Conservation (phyloP, 768 basidiomycete species). For the Trametes sanguinea region DNA sequence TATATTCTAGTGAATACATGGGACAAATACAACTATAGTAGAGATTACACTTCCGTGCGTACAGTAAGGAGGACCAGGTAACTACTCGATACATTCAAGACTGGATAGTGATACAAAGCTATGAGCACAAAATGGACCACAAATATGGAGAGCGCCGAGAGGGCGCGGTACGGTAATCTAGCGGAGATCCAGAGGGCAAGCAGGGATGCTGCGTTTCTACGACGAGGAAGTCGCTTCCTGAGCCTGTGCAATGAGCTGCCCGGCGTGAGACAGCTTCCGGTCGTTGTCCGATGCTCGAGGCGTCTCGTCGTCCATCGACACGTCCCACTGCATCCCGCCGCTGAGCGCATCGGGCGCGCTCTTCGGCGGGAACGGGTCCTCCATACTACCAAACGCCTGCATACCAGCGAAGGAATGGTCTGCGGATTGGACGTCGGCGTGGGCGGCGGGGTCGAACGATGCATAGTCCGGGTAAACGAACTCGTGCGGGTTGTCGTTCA, state of each 20-base stretch:
- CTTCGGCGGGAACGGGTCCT: conserved; percentile 11
- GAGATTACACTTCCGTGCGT: too few species aligned
- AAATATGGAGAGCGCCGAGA: too few species aligned
- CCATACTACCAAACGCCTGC: conserved; percentile 11
- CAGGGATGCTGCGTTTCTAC: neutral
- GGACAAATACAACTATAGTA: too few species aligned
- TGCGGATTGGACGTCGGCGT: neutral
- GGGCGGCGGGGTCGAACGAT: neutral
- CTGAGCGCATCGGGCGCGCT: conserved; percentile 2
- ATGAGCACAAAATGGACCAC: neutral
- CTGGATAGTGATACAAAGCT: too few species aligned
- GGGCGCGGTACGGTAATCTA: too few species aligned
- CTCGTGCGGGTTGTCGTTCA: conserved; percentile 5
- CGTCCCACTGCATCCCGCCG: conserved; percentile 3
- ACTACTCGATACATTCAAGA: too few species aligned
- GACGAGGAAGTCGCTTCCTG: neutral
- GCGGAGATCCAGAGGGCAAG: too few species aligned
- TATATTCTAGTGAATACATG: too few species aligned
- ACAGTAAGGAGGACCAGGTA: too few species aligned
- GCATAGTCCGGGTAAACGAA: neutral
- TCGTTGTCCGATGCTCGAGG: conserved; percentile 6
- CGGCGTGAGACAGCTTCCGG: conserved; percentile 7
- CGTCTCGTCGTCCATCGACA: conserved; percentile 14
- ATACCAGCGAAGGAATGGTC: conserved; percentile 9
- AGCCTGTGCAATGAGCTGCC: neutral